Percentiles rank a stretch among this genome's conserved stretches.
Evolutionary conservation across 208 protist species (phyloP).

Genomic region (Acanthamoeba castellanii): DNA sequence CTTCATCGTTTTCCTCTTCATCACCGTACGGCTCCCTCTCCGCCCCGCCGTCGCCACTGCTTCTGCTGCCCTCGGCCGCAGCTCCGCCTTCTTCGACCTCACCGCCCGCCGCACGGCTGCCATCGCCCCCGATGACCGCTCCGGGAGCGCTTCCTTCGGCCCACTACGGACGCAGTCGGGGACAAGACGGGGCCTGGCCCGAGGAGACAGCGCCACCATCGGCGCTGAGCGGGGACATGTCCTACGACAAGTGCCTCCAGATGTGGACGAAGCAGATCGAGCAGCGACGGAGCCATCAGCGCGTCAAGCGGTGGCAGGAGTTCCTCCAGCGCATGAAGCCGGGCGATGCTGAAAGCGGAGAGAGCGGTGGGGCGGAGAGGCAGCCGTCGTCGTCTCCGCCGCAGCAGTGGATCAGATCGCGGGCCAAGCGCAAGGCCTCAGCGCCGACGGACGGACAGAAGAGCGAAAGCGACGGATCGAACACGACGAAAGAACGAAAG

Average conservation of each 20-base stretch:
- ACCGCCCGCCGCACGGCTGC: not conserved
- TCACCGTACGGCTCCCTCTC: too few species aligned
- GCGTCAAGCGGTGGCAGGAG: not conserved
- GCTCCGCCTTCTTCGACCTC: not conserved
- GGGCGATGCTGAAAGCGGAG: not conserved
- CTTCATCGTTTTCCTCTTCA: not conserved
- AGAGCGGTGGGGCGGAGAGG: not conserved
- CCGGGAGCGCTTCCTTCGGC: too few species aligned
- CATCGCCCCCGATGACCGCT: not conserved
- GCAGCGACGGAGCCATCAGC: not conserved
- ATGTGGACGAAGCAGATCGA: not conserved
- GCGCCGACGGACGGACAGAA: not conserved
- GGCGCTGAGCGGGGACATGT: not conserved
- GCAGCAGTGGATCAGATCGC: not conserved
- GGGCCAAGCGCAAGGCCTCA: not conserved
- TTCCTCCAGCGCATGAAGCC: not conserved
- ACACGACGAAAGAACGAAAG: not conserved
- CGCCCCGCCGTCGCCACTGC: too few species aligned
- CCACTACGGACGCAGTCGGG: too few species aligned
- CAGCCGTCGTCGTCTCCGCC: too few species aligned
- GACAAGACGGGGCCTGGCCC: too few species aligned
- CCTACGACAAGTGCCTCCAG: not conserved
- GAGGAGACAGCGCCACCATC: too few species aligned
- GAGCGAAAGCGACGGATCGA: not conserved
- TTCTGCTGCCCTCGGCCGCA: too few species aligned